Evolutionary conservation across 805 yeast genomes (phyloP), one percentile per base, ranked within the genome.

Genomic region (Tetrapisispora taiwanensis): DNA sequence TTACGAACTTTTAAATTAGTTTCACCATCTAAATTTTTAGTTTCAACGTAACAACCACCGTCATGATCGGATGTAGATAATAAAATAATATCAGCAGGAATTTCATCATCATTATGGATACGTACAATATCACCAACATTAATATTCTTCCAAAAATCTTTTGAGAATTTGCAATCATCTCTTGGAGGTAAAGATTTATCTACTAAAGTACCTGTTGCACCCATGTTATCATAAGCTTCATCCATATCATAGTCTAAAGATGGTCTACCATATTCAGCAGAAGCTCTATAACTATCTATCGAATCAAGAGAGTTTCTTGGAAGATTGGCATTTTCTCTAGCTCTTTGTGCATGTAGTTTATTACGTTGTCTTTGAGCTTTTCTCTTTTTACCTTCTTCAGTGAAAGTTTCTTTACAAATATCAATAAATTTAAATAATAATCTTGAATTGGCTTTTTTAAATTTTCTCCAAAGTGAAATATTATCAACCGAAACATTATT

Each of bases 21-120:
- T 59, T 78, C 84, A 62, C 95, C 95, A 63, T 84, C 95, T 52
- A 84, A 70, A 63, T 83, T 83, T 56, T 83, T 84, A 0, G 94
- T 84, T 61, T 84, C 95, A 31, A 84, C 77, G 53, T 77, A 84
- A 63, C 90, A 82, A 43, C 73, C 74, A 37, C 81, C 82, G 51
- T 82, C 86, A 2, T 69, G 63, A 55, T 81, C 88, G 26, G 85
- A 76, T 6, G 87, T 72, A 3, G 87, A 70, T 7, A 84, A 56
- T 30, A 83, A 60, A 38, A 82, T 68, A 7, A 79, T 58, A 64
- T 84, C 94, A 1, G 90, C 89, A 1, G 94, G 94, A 7, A 82
- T 72, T 65, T 82, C 90, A 56, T 84, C 92, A 57, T 84, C 79
- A 52, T 78, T 77, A 48, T 81, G 76, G 22, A 84, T 69, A 53